Evolutionary conservation across 768 basidiomycete genomes (phyloP).

Genomic region (Collybia sp.): DNA sequence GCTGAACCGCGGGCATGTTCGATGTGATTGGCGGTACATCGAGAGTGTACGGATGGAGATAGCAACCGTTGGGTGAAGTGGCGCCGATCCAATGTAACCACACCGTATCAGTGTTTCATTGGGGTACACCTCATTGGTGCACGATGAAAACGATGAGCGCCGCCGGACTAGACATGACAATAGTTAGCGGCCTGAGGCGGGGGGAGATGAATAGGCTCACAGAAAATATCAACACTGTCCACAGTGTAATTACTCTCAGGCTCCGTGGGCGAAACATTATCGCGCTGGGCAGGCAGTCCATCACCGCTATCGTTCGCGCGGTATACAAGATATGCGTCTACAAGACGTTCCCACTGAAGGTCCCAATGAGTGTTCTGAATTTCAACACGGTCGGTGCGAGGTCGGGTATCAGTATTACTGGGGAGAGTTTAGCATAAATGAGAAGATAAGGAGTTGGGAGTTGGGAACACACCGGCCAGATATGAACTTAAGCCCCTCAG

Average conservation of each 20-base stretch:
- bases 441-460: too few species aligned
- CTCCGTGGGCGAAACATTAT: background rate
- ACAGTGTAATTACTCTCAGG: too few species aligned
- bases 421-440: too few species aligned
- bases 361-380: slow-evolving; percentile 7
- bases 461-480: too few species aligned
- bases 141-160: background rate
- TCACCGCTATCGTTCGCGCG: background rate
- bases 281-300: background rate
- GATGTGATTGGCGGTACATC: slow-evolving; percentile 6
- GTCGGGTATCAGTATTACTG: background rate
- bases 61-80: slow-evolving; percentile 5
- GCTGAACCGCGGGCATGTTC: slow-evolving; percentile 7
- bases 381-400: slow-evolving; percentile 4
- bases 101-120: slow-evolving; percentile 7
- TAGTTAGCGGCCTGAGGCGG: too few species aligned
- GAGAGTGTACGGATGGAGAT: slow-evolving; percentile 2
- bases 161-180: background rate
- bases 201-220: too few species aligned
- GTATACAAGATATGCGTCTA: slow-evolving; percentile 7
- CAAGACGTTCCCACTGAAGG: slow-evolving; percentile 5
- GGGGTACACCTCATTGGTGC: slow-evolving; percentile 2
- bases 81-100: slow-evolving; percentile 8
- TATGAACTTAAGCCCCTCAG: background rate
- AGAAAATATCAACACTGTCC: too few species aligned